phyloP scores from a whole-genome alignment of 1,139 yeast species.

The Geotrichum histeridarum region DNA sequence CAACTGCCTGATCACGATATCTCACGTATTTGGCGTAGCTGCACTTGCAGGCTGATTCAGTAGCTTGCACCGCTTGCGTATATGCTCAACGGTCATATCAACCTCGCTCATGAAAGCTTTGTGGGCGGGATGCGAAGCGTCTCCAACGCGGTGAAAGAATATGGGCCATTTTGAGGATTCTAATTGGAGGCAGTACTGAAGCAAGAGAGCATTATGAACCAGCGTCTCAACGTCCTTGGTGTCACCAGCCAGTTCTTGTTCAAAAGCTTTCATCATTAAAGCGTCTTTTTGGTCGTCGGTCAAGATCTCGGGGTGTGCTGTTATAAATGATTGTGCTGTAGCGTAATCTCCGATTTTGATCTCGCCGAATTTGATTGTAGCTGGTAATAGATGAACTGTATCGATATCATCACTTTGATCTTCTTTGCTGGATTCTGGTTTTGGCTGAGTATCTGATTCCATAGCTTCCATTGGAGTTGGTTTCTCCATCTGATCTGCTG shows the following conservation, averaged over 20 bases:
- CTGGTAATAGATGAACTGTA: slow-evolving; percentile 42
- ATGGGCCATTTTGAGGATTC: slow-evolving; percentile 26
- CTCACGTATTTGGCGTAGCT: too few relatives aligned
- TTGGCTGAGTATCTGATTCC: too few relatives aligned
- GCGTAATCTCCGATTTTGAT: slow-evolving; percentile 48
- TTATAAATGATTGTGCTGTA: slow-evolving; percentile 49
- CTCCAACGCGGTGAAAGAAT: background rate
- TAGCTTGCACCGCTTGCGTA: slow-evolving; percentile 29
- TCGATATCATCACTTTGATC: too few relatives aligned
- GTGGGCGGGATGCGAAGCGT: background rate
- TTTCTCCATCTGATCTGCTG: background rate
- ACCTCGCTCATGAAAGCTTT: slow-evolving; percentile 70
- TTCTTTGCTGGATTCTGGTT: too few relatives aligned
- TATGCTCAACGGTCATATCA: slow-evolving; percentile 63
- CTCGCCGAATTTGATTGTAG: slow-evolving; percentile 60
- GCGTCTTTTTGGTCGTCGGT: slow-evolving; percentile 86
- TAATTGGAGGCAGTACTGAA: slow-evolving; percentile 70
- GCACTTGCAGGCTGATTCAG: background rate
- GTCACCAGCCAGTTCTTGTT: slow-evolving; percentile 63
- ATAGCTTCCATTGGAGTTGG: background rate
- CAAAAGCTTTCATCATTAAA: slow-evolving; percentile 87
- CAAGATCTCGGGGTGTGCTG: slow-evolving; percentile 61
- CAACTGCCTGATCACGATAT: too few relatives aligned
- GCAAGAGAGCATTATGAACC: slow-evolving; percentile 71
- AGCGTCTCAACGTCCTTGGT: slow-evolving; percentile 53